These are phyloP conservation scores for Lachnellula subtilissima DNA, from an alignment of 2,329 filamentous ascomycete genomes.

Conservation along the genomic window DNA sequence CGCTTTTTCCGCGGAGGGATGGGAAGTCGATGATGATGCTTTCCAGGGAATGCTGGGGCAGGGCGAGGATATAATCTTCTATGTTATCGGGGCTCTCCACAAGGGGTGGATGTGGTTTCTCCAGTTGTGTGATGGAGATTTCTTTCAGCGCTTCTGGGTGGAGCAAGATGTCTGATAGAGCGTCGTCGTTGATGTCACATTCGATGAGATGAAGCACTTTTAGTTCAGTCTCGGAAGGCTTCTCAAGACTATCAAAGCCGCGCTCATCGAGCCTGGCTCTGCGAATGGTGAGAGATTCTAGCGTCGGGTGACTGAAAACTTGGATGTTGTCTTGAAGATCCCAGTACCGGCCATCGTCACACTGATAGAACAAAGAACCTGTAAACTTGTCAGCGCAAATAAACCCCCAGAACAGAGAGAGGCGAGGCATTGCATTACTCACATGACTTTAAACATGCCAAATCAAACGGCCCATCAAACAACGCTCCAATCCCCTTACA, in stretches of 20 bases:
- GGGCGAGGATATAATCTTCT: constrained; percentile 43
- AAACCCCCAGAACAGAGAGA: neutral
- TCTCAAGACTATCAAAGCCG: constrained; percentile 45
- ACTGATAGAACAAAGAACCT: constrained; percentile 41
- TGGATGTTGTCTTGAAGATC: constrained; percentile 48
- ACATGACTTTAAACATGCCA: constrained; percentile 44
- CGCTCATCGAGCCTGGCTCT: constrained; percentile 43
- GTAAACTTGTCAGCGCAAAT: constrained; percentile 1
- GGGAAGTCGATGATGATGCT: constrained; percentile 43
- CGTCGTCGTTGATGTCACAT: constrained; percentile 46
- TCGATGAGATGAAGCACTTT: constrained; percentile 43
- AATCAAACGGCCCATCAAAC: constrained; percentile 47
- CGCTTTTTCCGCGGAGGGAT: constrained; percentile 35
- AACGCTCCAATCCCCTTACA: constrained; percentile 44
- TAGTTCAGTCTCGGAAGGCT: constrained; percentile 42
- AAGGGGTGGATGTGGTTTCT: constrained; percentile 37
- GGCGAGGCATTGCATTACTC: constrained; percentile 13
- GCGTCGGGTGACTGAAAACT: constrained; percentile 46
- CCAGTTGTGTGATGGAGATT: constrained; percentile 43
- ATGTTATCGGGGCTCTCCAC: constrained; percentile 45
- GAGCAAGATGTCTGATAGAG: constrained; percentile 37
- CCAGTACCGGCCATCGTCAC: constrained; percentile 42
- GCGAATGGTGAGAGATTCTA: constrained; percentile 42
- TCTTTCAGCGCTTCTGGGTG: constrained; percentile 42
- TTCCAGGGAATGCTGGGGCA: constrained; percentile 40